A percentile compares a stretch with the other conserved stretches of the same genome.
These are phyloP conservation scores for Torrubiellomyces zombiae DNA, from an alignment of 2,329 filamentous ascomycete species.

Conservation along the genomic window DNA sequence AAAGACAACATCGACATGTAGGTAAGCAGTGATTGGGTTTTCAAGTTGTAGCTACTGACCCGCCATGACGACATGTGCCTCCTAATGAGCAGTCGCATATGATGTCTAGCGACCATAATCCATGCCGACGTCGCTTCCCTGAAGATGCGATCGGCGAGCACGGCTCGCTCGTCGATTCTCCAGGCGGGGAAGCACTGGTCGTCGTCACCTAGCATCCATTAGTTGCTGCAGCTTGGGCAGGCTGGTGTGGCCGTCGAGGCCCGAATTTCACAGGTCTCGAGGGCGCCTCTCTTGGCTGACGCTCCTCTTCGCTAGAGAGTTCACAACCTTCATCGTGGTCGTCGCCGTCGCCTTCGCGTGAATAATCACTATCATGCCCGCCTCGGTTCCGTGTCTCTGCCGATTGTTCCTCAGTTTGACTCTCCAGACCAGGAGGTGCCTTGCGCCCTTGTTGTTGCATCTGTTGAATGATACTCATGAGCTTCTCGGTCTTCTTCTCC, in stretches of 20 bases:
- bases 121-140: no score
- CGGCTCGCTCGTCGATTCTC: no score
- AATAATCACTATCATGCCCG: conserved; percentile 42
- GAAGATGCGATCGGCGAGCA: no score
- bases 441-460: conserved; percentile 92
- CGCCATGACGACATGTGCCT: no score
- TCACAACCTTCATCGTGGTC: conserved; percentile 51
- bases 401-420: conserved; percentile 42
- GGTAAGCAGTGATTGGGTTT: no score
- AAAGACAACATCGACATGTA: no score
- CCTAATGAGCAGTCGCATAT: no score
- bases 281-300: conserved; percentile 16
- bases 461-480: conserved; percentile 85
- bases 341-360: conserved; percentile 44
- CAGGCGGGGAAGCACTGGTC: no score
- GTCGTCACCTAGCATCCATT: conserved; percentile 32
- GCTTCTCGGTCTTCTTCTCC: conserved; percentile 69
- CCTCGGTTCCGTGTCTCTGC: conserved; percentile 32
- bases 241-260: conserved; percentile 29
- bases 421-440: conserved; percentile 45
- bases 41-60: no score
- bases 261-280: conserved; percentile 25
- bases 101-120: no score
- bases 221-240: conserved; percentile 14
- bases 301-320: conserved; percentile 38